Percentiles rank a stretch among this genome's conserved stretches.
Evolutionary conservation across 441 rosid genomes (phyloP).

Genomic region (Croton setiger): DNA sequence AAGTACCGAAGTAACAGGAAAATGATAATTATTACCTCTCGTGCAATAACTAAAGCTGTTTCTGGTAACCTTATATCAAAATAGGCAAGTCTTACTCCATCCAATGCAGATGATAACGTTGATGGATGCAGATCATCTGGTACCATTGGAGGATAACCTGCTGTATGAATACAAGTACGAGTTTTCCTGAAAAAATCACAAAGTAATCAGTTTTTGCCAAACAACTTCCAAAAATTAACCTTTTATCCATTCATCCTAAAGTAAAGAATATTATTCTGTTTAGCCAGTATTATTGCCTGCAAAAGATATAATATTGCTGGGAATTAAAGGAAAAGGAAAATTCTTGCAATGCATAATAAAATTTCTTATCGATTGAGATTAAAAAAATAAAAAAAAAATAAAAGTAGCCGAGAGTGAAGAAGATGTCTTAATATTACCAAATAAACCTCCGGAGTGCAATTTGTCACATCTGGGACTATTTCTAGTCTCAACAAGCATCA

Average conservation of each 20-base stretch:
- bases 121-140: slow-evolving; percentile 62
- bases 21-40: slow-evolving; percentile 53
- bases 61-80: slow-evolving; percentile 74
- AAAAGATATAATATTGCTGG: neutral
- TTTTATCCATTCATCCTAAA: neutral
- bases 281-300: slow-evolving; percentile 1
- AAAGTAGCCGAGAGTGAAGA: neutral
- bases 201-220: neutral
- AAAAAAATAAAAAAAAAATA: neutral
- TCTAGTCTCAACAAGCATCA: neutral
- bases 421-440: neutral
- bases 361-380: neutral
- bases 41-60: slow-evolving; percentile 63
- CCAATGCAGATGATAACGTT: slow-evolving; percentile 53
- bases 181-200: slow-evolving; percentile 58
- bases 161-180: slow-evolving; percentile 91
- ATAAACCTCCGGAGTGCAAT: neutral
- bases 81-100: slow-evolving; percentile 60
- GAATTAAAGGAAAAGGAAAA: neutral
- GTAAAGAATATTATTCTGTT: neutral
- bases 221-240: neutral
- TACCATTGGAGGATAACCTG: slow-evolving; percentile 70
- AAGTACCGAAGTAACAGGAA: slow-evolving; percentile 8
- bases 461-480: neutral
- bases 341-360: neutral